phyloP scores from a whole-genome alignment of 2,329 filamentous ascomycete species.

The Nemania sp. region DNA sequence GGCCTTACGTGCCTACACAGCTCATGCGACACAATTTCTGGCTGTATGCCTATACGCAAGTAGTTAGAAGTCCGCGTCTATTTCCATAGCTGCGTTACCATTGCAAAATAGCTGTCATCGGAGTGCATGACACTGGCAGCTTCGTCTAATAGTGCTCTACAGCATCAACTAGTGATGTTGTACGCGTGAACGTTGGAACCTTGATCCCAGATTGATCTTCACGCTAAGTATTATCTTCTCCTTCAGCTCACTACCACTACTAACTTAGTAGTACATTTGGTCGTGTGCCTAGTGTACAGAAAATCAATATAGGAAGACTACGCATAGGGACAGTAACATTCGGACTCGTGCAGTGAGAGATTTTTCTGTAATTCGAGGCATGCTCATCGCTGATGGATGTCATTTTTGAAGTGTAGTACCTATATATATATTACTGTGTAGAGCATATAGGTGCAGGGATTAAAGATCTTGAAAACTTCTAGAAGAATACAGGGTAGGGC shows the following conservation, averaged over 20 bases:
- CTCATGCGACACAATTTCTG: neutral
- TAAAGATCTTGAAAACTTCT: neutral
- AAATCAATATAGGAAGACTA: too few species aligned
- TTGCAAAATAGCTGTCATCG: too few species aligned
- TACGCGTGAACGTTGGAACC: neutral
- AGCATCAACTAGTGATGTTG: neutral
- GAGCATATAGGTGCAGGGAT: too few species aligned
- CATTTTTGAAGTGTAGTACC: neutral
- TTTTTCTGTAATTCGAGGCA: too few species aligned
- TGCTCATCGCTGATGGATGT: too few species aligned
- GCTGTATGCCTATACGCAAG: neutral
- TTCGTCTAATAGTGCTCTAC: neutral
- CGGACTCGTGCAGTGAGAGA: too few species aligned
- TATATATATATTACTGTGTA: neutral
- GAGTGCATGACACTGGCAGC: neutral
- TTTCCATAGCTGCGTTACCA: too few species aligned
- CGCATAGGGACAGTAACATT: too few species aligned
- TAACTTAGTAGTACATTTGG: too few species aligned
- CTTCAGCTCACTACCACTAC: neutral
- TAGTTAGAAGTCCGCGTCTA: too few species aligned
- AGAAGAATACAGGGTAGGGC: neutral
- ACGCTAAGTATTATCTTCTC: neutral
- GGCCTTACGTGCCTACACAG: too few species aligned
- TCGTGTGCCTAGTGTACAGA: neutral
- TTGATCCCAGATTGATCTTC: slow-evolving; percentile 14